These are phyloP conservation scores for Colletotrichum trifolii DNA, from an alignment of 2,329 filamentous ascomycete genomes.

Conservation along the genomic window DNA sequence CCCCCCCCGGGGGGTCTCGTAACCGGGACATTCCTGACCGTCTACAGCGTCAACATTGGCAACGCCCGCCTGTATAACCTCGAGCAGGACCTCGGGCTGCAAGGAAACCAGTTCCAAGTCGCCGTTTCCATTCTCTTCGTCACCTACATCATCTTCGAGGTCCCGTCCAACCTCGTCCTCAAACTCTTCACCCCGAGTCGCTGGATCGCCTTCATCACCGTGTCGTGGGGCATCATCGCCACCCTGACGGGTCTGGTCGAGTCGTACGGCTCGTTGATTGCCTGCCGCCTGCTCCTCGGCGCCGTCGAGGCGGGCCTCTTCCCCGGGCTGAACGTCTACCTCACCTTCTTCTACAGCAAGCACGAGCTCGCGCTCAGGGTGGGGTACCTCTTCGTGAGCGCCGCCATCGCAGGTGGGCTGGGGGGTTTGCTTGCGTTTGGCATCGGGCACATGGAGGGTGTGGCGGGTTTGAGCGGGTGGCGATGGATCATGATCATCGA, in stretches of 20 bases:
- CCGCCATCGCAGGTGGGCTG: slow-evolving; percentile 77
- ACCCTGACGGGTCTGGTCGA: slow-evolving; percentile 75
- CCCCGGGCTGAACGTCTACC: slow-evolving; percentile 74
- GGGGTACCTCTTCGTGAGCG: slow-evolving; percentile 77
- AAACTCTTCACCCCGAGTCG: slow-evolving; percentile 71
- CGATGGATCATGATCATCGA: slow-evolving; percentile 76
- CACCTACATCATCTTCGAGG: slow-evolving; percentile 70
- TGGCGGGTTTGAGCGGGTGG: slow-evolving; percentile 74
- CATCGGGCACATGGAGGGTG: slow-evolving; percentile 78
- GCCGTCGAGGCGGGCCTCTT: slow-evolving; percentile 77
- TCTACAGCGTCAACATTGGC: slow-evolving; percentile 55
- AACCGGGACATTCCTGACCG: background rate
- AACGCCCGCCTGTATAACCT: slow-evolving; percentile 76
- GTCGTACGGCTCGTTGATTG: slow-evolving; percentile 74
- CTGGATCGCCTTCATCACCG: slow-evolving; percentile 73
- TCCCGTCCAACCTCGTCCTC: slow-evolving; percentile 73
- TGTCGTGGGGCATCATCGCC: slow-evolving; percentile 75
- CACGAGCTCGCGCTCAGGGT: slow-evolving; percentile 78
- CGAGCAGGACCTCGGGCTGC: slow-evolving; percentile 70
- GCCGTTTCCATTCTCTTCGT: slow-evolving; percentile 76
- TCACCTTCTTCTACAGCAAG: slow-evolving; percentile 82
- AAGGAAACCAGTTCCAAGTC: slow-evolving; percentile 77
- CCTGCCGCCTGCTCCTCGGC: slow-evolving; percentile 75
- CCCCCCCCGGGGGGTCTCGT: background rate
- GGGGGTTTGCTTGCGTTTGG: slow-evolving; percentile 80